phyloP scores from a whole-genome alignment of 371 early-diverging fungal genomes.

The Mucor racemosus region DNA sequence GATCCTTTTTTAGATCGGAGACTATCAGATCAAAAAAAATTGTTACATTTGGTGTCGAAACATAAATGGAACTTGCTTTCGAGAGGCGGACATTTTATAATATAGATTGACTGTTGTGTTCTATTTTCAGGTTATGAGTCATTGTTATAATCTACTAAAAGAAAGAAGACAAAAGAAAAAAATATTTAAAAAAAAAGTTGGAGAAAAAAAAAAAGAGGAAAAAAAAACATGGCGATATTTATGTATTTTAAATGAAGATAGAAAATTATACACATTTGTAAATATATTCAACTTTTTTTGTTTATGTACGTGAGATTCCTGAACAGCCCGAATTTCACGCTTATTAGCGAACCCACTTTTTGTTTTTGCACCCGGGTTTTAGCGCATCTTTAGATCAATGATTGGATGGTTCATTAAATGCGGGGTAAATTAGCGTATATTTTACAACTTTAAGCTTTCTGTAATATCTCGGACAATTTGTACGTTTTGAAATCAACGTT shows the following conservation, averaged over 20 bases:
- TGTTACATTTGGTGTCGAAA: neutral
- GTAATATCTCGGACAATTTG: neutral
- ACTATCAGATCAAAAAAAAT: neutral
- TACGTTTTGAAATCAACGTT: neutral
- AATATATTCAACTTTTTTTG: slow-evolving; percentile 1
- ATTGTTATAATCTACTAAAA: neutral
- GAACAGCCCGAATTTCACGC: neutral
- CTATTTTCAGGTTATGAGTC: neutral
- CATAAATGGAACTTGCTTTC: neutral
- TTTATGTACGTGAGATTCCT: slow-evolving; percentile 3
- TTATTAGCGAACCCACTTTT: neutral
- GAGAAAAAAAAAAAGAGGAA: neutral
- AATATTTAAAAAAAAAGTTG: neutral
- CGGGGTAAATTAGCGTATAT: neutral
- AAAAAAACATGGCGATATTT: neutral
- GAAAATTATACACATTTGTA: slow-evolving; percentile 3
- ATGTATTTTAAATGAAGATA: neutral
- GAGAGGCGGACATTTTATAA: slow-evolving; percentile 1
- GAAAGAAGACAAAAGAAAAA: neutral
- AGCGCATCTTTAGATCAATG: neutral
- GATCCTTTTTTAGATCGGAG: neutral
- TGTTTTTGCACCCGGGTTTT: neutral
- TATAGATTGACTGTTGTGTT: neutral
- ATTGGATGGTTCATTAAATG: neutral
- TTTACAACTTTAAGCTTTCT: neutral